These are phyloP conservation scores for Viridothelium virens DNA, from an alignment of 495 filamentous ascomycete species.

Conservation along the genomic window DNA sequence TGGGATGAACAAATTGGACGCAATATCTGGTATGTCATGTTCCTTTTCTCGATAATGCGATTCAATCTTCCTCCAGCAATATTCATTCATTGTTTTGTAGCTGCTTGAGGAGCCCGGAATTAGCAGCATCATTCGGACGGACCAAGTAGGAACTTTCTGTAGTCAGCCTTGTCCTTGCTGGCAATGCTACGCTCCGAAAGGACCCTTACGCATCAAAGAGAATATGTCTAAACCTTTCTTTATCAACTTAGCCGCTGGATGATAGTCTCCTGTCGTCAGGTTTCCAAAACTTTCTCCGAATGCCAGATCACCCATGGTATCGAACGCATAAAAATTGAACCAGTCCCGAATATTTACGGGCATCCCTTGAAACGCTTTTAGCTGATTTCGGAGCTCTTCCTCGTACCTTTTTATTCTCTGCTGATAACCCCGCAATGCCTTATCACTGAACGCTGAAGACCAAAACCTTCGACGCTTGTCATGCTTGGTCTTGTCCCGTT, in stretches of 20 bases:
- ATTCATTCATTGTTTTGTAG: constrained; percentile 13
- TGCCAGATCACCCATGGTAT: constrained; percentile 35
- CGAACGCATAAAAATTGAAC: constrained; percentile 36
- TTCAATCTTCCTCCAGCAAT: constrained; percentile 10
- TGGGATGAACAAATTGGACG: constrained; percentile 7
- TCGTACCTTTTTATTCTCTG: constrained; percentile 26
- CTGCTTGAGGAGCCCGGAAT: constrained; percentile 16
- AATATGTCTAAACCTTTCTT: constrained; percentile 23
- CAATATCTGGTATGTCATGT: constrained; percentile 14
- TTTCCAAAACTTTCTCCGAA: constrained; percentile 35
- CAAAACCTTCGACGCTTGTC: constrained; percentile 37
- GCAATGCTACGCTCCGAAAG: background rate
- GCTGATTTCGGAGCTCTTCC: constrained; percentile 26
- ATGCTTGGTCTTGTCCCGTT: constrained; percentile 34
- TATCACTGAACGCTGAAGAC: constrained; percentile 31
- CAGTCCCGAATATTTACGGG: constrained; percentile 32
- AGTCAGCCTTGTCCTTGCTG: background rate
- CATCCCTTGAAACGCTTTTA: constrained; percentile 23
- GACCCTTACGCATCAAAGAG: constrained; percentile 16
- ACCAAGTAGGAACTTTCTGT: constrained; percentile 16
- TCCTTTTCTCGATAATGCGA: constrained; percentile 8
- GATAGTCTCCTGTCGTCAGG: constrained; percentile 24
- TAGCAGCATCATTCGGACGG: constrained; percentile 17
- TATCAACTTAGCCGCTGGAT: constrained; percentile 21
- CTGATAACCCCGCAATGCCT: constrained; percentile 37